Conservation (phyloP, 805 yeast genomes). For the Scheffersomyces lignosus region DNA sequence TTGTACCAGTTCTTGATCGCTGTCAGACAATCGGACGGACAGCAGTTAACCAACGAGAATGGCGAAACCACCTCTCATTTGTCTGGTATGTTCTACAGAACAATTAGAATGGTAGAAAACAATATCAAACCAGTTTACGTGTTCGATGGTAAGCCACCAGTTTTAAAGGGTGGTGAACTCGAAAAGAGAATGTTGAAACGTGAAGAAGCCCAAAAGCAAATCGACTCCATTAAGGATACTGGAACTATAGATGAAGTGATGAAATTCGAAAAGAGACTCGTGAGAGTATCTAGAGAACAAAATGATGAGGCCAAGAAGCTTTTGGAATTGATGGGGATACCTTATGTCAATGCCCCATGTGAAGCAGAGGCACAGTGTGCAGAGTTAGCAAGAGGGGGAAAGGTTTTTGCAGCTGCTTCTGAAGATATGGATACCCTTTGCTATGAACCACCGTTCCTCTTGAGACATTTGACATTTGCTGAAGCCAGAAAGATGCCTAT, state of each 20-base stretch:
- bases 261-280: slow-evolving; percentile 82
- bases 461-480: slow-evolving; percentile 89
- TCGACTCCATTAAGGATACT: slow-evolving; percentile 74
- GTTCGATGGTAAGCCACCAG: slow-evolving; percentile 98
- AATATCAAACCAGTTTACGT: slow-evolving; percentile 97
- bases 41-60: slow-evolving; percentile 77
- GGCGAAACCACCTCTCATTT: slow-evolving; percentile 93
- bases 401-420: slow-evolving; percentile 95
- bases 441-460: slow-evolving; percentile 77
- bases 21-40: slow-evolving; percentile 97
- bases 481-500: slow-evolving; percentile 93
- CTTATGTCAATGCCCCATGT: slow-evolving; percentile 90
- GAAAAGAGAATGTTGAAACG: slow-evolving; percentile 79
- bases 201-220: slow-evolving; percentile 77
- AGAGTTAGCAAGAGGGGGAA: slow-evolving; percentile 81
- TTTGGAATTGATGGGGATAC: slow-evolving; percentile 89
- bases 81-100: slow-evolving; percentile 95
- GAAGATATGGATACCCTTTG: slow-evolving; percentile 99
- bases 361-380: slow-evolving; percentile 99
- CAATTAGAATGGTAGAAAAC: slow-evolving; percentile 82
- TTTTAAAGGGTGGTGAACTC: slow-evolving; percentile 87
- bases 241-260: slow-evolving; percentile 77
- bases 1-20: slow-evolving; percentile 94
- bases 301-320: slow-evolving; percentile 90
- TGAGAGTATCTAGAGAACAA: slow-evolving; percentile 83